Evolutionary conservation across 2,329 filamentous ascomycete genomes (phyloP).

Genomic region (Fusarium sp.): DNA sequence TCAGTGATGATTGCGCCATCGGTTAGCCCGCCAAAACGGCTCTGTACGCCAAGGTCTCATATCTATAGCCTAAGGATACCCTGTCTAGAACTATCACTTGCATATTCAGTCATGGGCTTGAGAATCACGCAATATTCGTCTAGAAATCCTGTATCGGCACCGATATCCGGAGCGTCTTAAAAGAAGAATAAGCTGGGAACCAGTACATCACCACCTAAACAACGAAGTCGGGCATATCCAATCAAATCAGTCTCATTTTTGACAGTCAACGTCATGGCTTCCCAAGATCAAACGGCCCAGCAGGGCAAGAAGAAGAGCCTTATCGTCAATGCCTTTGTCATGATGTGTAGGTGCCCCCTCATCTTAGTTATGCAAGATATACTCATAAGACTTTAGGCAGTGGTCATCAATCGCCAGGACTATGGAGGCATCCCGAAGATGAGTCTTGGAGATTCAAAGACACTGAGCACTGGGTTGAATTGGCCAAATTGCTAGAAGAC

Average conservation of each 20-base stretch:
- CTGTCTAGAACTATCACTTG: background rate
- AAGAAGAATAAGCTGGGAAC: constrained; percentile 8
- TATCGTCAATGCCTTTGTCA: constrained; percentile 56
- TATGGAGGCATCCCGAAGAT: constrained; percentile 71
- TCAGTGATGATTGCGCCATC: constrained; percentile 34
- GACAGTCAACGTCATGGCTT: constrained; percentile 20
- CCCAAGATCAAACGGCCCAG: constrained; percentile 8
- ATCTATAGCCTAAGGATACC: background rate
- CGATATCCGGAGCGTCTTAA: constrained; percentile 11
- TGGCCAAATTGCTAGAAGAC: constrained; percentile 67
- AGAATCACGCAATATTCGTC: constrained; percentile 34
- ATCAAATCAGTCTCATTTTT: background rate
- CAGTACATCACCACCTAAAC: background rate
- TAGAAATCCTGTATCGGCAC: background rate
- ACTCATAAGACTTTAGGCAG: constrained; percentile 42
- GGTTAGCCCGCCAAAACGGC: background rate
- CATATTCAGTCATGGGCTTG: constrained; percentile 23
- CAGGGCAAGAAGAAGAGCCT: constrained; percentile 48
- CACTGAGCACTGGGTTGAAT: constrained; percentile 67
- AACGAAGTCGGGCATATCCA: background rate
- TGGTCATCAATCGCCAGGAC: constrained; percentile 58
- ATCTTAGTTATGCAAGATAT: background rate
- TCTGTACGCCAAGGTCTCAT: background rate
- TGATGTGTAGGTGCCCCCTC: constrained; percentile 47
- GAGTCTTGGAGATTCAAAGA: constrained; percentile 69